Base-by-base conservation (phyloP, 306 rosid genomes). In the Inga leiocalycina region DNA sequence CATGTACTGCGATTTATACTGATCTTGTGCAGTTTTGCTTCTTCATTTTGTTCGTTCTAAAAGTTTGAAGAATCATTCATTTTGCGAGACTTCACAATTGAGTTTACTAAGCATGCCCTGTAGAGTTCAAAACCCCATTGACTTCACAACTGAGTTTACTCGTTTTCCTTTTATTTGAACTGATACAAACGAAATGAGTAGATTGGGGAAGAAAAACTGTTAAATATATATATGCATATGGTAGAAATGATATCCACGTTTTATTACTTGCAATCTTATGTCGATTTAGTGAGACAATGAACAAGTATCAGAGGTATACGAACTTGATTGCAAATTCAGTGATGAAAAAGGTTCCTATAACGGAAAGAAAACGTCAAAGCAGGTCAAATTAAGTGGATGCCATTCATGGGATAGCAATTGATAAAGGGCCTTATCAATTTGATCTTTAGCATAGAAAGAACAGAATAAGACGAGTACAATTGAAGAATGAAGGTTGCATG, bases 401-500 rank as follows among this genome's bases (percentile, higher is more conserved):
- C 76, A 46, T 84, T 74, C 45, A 12, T 48, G 27, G 51, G 79
- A 57, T 64, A 27, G 35, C 56, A 35, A 51, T 48, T 81, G 87
- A 79, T 64, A 12, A 49, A 87, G 79, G 19, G 44, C 71, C 64
- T 82, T 57, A 9, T 79, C 12, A 66, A 5, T 80, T 78, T 81
- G 37, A 72, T 80, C 71, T 71, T 3, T 6, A 77, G 54, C 44
- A 85, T 79, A 68, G 74, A 74, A 82, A 80, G 86, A 77, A 83
- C 81, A 73, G 69, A 74, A 80, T 83, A 82, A 72, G 88, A 77
- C 78, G 77, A 56, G 73, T 69, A 80, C 70, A 75, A 72, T 45
- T 80, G 84, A 78, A 78, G 88, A 88, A 86, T 87, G 88, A 78
- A 78, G 81, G 68, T 61, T 79, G 74, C 80, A 87, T 70, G 84